A percentile compares a stretch with the other conserved stretches of the same genome.
Conservation (phyloP, 164 flowering plant species). For the Piper betle region DNA sequence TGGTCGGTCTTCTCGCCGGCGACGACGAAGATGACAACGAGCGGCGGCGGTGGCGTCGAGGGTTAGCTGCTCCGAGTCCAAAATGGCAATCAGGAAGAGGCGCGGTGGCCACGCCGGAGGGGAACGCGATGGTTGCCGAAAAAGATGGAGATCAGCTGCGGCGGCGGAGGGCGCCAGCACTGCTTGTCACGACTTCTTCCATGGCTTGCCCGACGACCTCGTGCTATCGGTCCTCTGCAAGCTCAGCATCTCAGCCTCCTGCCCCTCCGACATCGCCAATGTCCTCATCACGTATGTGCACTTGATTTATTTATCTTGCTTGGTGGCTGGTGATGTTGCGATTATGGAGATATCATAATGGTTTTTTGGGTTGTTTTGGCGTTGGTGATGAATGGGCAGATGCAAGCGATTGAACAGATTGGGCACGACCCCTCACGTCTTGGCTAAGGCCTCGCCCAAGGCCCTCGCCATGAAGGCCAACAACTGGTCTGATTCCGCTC, state of each 20-base stretch:
- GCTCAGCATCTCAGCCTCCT: conserved; percentile 36
- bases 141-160: conserved; percentile 16
- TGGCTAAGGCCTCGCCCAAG: conserved; percentile 35
- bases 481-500: conserved; percentile 66
- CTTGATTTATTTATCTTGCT: not conserved
- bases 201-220: conserved; percentile 60
- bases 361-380: not conserved
- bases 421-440: conserved; percentile 34
- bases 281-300: conserved; percentile 51
- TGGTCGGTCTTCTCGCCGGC: not conserved
- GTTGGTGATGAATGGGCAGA: conserved; percentile 19
- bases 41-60: not conserved
- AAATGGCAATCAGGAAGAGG: conserved; percentile 2
- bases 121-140: conserved; percentile 5
- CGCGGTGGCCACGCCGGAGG: not conserved
- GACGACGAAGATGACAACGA: not conserved
- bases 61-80: conserved; percentile 1
- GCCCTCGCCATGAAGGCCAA: conserved; percentile 33
- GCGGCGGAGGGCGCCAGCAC: conserved; percentile 8
- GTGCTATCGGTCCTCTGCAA: conserved; percentile 44
- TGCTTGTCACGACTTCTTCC: conserved; percentile 34
- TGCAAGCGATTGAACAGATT: conserved; percentile 59
- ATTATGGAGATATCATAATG: too few species aligned
- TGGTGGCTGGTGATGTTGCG: not conserved
- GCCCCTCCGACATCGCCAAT: conserved; percentile 44